Evolutionary conservation across 805 yeast species (phyloP).

Genomic region (Allodekkera sacchari): DNA sequence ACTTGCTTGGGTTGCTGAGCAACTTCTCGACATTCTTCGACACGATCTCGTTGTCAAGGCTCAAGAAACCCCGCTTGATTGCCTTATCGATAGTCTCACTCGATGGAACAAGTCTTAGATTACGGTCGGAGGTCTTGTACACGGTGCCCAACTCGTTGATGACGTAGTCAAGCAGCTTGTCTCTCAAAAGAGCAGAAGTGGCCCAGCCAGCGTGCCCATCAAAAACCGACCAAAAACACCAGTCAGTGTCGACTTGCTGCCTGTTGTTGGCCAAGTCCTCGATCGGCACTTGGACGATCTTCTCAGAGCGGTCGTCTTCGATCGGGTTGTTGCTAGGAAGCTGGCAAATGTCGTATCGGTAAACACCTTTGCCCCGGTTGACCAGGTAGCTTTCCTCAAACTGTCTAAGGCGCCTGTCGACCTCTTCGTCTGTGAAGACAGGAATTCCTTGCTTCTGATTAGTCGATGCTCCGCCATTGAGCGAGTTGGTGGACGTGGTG

Average conservation of each 20-base stretch:
- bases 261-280: slow-evolving; percentile 47
- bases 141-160: slow-evolving; percentile 64
- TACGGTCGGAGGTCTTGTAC: slow-evolving; percentile 46
- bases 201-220: slow-evolving; percentile 98
- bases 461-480: slow-evolving; percentile 29
- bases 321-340: slow-evolving; percentile 87
- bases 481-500: slow-evolving; percentile 30
- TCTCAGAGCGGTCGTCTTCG: slow-evolving; percentile 89
- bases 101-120: slow-evolving; percentile 52
- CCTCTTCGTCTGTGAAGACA: slow-evolving; percentile 60
- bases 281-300: slow-evolving; percentile 66
- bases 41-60: slow-evolving; percentile 82
- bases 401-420: slow-evolving; percentile 57
- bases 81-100: slow-evolving; percentile 72
- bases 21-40: slow-evolving; percentile 63
- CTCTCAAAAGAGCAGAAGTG: slow-evolving; percentile 79
- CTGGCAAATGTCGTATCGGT: slow-evolving; percentile 84
- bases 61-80: slow-evolving; percentile 68
- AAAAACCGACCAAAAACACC: slow-evolving; percentile 92
- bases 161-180: slow-evolving; percentile 69
- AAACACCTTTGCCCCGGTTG: slow-evolving; percentile 79
- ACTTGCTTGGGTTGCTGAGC: slow-evolving; percentile 55
- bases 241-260: slow-evolving; percentile 45
- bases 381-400: slow-evolving; percentile 75
- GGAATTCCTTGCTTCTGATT: slow-evolving; percentile 46